A percentile compares a stretch with the other conserved stretches of the same genome.
phyloP scores from a whole-genome alignment of 352 stramenopile genomes.

The Pythium diclinum region DNA sequence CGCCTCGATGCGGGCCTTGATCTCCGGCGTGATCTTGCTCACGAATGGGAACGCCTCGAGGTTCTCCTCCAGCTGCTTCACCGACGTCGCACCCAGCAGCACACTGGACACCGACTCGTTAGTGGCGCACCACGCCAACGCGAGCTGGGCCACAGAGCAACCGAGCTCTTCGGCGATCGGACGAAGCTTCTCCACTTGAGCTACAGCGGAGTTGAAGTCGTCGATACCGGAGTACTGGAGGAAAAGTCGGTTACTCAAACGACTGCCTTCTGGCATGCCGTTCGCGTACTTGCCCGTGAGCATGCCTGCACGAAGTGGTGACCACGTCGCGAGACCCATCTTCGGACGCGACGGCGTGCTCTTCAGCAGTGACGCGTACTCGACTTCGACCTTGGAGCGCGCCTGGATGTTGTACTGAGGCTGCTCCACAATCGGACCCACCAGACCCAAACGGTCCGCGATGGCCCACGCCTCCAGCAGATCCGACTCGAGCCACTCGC shows the following conservation, averaged over 20 bases:
- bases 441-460: slow-evolving; percentile 13
- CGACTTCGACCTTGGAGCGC: slow-evolving; percentile 47
- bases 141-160: slow-evolving; percentile 38
- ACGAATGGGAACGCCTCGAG: slow-evolving; percentile 38
- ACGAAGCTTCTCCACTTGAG: slow-evolving; percentile 34
- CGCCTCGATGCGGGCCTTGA: slow-evolving; percentile 48
- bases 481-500: background rate
- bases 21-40: slow-evolving; percentile 40
- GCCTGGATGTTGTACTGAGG: slow-evolving; percentile 56
- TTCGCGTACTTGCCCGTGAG: slow-evolving; percentile 59
- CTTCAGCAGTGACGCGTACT: slow-evolving; percentile 48
- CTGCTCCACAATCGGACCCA: slow-evolving; percentile 43
- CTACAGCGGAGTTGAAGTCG: slow-evolving; percentile 11
- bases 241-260: slow-evolving; percentile 3
- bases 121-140: slow-evolving; percentile 49
- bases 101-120: slow-evolving; percentile 39
- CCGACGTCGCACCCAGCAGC: slow-evolving; percentile 44
- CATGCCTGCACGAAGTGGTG: slow-evolving; percentile 30
- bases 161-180: slow-evolving; percentile 38
- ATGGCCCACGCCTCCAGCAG: background rate
- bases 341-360: slow-evolving; percentile 31
- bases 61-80: slow-evolving; percentile 52
- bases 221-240: slow-evolving; percentile 6
- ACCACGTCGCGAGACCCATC: background rate
- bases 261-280: slow-evolving; percentile 27